phyloP scores from a whole-genome alignment of 495 filamentous ascomycete genomes.

The Talaromyces thailandensis region DNA sequence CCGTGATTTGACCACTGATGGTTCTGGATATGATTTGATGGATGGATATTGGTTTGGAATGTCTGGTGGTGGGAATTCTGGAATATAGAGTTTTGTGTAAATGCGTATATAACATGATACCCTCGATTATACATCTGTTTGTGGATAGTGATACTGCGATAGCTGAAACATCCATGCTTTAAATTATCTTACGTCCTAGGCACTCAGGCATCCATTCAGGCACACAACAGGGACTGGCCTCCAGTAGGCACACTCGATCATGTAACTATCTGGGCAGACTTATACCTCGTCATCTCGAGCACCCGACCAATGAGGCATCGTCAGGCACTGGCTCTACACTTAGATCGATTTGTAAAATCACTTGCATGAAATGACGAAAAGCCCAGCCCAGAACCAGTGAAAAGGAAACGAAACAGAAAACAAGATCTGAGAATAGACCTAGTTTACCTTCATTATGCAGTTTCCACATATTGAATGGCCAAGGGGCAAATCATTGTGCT shows the following conservation, averaged over 20 bases:
- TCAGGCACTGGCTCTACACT: neutral
- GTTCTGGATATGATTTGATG: conserved; percentile 71
- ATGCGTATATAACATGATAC: conserved; percentile 5
- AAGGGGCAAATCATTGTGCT: conserved; percentile 2
- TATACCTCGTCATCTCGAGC: neutral
- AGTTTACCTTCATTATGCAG: neutral
- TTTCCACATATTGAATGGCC: neutral
- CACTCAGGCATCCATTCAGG: neutral
- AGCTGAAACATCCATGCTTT: no score
- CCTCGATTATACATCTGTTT: neutral
- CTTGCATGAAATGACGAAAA: neutral
- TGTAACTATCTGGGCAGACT: neutral
- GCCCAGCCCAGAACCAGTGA: neutral
- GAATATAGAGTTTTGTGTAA: conserved; percentile 13
- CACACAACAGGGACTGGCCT: neutral
- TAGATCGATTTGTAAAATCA: neutral
- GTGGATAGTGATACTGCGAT: no score
- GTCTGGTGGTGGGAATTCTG: conserved; percentile 21
- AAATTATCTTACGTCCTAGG: neutral
- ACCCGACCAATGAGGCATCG: neutral
- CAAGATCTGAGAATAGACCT: neutral
- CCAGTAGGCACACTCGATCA: neutral
- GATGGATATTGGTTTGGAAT: conserved; percentile 89
- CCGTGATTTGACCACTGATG: conserved; percentile 69
- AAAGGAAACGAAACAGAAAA: neutral